Evolutionary conservation across 1,284 basidiomycete species (phyloP), one percentile per base, ranked within the genome.

Genomic region (Cutaneotrichosporon cavernicola): DNA sequence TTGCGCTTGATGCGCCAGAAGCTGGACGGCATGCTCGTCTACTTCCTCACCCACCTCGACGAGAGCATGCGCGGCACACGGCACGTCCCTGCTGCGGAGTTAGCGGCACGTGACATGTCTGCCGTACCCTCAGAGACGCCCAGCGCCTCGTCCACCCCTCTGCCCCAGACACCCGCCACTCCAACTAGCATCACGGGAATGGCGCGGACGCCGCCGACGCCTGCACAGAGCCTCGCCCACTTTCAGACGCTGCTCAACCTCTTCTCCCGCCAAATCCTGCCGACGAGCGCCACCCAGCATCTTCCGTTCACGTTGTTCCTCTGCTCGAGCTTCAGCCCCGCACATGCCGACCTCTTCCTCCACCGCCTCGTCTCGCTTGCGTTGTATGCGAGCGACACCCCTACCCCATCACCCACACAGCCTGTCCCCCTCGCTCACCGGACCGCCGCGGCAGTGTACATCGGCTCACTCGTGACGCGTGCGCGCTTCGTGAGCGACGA

Each of bases 231-330:
- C 22, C 70, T 79, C 6, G 77, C 85, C 0, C 89, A 91, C 71
- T 99, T 98, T 79, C 87, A 92, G 73, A 87, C 89, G 14, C 87
- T 99, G 13, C 86, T 99, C 56, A 88, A 89, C 69, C 91, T 97
- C 69, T 99, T 99, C 75, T 90, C 96, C 74, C 89, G 92, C 40
- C 88, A 89, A 53, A 93, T 99, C 74, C 86, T 99, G 53, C 90
- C 89, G 40, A 99, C 97, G 0, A 96, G 96, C 83, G 93, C 95
- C 76, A 97, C 93, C 0, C 90, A 96, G 50, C 96, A 99, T 78
- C 95, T 94, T 1, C 97, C 99, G 73, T 99, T 99, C 81, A 85
- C 99, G 65, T 76, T 99, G 53, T 99, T 99, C 84, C 96, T 92
- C 89, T 93, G 90, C 75, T 86, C 92, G 26, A 97, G 95, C 1